Percentiles rank a stretch among this genome's conserved stretches.
Conservation (phyloP, 1,284 basidiomycete genomes). For the Austroboletus novae-zelandiae region DNA sequence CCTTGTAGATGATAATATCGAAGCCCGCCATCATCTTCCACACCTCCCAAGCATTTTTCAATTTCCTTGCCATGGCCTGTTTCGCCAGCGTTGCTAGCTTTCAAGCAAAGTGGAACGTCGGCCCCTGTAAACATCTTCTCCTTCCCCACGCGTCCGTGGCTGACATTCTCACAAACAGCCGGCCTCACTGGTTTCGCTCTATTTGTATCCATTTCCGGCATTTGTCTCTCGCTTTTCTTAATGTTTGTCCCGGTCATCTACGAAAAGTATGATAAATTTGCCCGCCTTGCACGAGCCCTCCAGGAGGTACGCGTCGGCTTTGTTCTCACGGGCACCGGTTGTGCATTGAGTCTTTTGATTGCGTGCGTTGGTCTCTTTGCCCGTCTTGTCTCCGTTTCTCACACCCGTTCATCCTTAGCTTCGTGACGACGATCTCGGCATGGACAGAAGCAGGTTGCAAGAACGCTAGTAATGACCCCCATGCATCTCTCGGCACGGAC, state of each 20-base stretch:
- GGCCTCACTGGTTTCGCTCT: conserved; percentile 84
- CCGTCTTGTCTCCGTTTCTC: conserved; percentile 7
- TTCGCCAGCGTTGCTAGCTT: conserved; percentile 84
- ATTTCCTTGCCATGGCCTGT: conserved; percentile 85
- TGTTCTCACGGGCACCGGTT: conserved; percentile 72
- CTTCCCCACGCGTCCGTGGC: neutral
- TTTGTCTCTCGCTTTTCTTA: conserved; percentile 71
- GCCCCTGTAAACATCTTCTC: conserved; percentile 63
- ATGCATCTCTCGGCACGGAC: conserved; percentile 63
- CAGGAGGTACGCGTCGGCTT: conserved; percentile 78
- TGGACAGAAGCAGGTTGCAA: conserved; percentile 87
- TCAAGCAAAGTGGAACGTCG: conserved; percentile 78
- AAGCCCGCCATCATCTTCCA: conserved; percentile 77
- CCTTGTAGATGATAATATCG: conserved; percentile 74
- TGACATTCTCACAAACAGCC: conserved; percentile 45
- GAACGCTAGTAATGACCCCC: conserved; percentile 69
- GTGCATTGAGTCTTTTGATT: conserved; percentile 65
- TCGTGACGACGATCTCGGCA: conserved; percentile 70
- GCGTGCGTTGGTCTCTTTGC: conserved; percentile 50
- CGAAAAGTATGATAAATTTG: conserved; percentile 81
- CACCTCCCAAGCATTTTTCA: conserved; percentile 79
- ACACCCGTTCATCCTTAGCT: conserved; percentile 42
- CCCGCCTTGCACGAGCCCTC: conserved; percentile 72
- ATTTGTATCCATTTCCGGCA: conserved; percentile 69
- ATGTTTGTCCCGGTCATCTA: conserved; percentile 78